Evolutionary conservation across 352 stramenopile species (phyloP), one percentile per base, ranked within the genome.

Genomic region (Globisporangium solare): DNA sequence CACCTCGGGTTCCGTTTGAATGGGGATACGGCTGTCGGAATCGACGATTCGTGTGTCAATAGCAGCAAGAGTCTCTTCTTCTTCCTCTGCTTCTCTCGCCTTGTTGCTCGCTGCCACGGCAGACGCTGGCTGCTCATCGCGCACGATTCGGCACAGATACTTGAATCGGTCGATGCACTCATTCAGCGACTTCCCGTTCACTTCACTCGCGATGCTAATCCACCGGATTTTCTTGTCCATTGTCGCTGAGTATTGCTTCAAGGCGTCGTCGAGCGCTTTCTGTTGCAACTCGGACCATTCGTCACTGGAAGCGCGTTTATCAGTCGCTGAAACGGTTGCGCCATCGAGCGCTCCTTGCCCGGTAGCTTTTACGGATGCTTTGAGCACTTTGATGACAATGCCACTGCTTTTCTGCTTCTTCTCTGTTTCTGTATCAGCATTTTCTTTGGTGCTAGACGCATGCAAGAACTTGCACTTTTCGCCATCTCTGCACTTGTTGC

Each of bases 81-180:
- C 53, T 2, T 66, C 60, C 15, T 76, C 55, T 6, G 68, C 39
- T 10, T 61, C 40, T 7, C 31, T 8, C 4, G n/a, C 50, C 5
- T 55, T 55, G 7, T 13, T 32, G 39, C 14, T 47, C 22, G 22
- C 24, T 3, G 8, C 6, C 7, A 15, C 27, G 21, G 15, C 31
- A 17, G n/a, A 20, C 11, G 57, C 45, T 13, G 43, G 43, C 17
- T 56, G 47, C 7, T 58, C 64, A 4, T 54, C 69, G 21, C 74
- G 71, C 0, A 92, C 61, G 31, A 89, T 49, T 20, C 74, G 58
- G 40, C 73, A 80, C 2, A 94, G 56, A 40, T 75, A 53, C 61
- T 92, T 86, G 57, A 84, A 94, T 3, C 84, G 80, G 40, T 91
- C 82, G 47, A 94, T 90, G 47, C 84, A 94, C 35, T 94, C 80